phyloP scores from a whole-genome alignment of 441 rosid genomes.

The Adansonia grandidieri region DNA sequence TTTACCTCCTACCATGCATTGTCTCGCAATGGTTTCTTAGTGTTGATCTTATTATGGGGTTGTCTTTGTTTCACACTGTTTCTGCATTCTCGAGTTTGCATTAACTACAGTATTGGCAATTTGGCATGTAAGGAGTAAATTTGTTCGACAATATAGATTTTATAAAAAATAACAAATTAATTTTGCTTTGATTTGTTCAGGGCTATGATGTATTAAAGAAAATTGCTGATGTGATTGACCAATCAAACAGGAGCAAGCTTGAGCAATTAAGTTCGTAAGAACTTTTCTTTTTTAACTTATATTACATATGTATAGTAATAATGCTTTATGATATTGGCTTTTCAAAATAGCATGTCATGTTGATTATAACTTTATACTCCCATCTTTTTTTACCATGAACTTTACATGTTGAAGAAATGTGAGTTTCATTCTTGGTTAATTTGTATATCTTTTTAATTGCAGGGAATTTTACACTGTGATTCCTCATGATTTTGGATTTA shows the following conservation, averaged over 20 bases:
- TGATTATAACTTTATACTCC: neutral
- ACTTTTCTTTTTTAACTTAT: conserved; percentile 11
- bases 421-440: conserved; percentile 10
- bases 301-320: neutral
- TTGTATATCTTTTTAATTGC: conserved; percentile 34
- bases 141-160: neutral
- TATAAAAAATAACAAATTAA: neutral
- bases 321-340: conserved; percentile 19
- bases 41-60: neutral
- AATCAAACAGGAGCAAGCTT: conserved; percentile 51
- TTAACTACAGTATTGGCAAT: neutral
- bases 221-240: conserved; percentile 63
- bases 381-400: neutral
- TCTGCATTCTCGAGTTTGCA: conserved; percentile 1
- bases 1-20: neutral
- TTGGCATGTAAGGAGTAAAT: neutral
- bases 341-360: conserved; percentile 5
- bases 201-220: conserved; percentile 86
- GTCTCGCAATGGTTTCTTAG: neutral
- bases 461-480: conserved; percentile 90
- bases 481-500: conserved; percentile 92
- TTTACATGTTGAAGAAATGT: neutral
- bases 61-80: conserved; percentile 7
- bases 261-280: conserved; percentile 86
- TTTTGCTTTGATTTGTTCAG: conserved; percentile 42